Base-by-base conservation (phyloP, 768 basidiomycete genomes). In the Daedalea quercina region DNA sequence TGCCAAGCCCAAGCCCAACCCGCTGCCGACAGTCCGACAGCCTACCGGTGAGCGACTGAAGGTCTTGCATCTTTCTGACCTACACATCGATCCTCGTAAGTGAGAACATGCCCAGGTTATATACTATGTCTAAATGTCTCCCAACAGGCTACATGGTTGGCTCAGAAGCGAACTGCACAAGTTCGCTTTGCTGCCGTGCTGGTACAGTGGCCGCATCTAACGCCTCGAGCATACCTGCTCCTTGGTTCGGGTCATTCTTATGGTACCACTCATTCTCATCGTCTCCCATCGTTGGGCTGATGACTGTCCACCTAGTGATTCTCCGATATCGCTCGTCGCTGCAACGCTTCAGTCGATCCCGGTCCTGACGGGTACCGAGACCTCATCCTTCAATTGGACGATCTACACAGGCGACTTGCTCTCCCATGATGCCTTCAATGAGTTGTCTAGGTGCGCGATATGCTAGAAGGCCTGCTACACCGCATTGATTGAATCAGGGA, bases 321-420 rank as follows among this genome's bases (percentile, higher is more conserved):
- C 81, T 0, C 87, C 87, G 1, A 70, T 77, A 56, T 73, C 84
- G 20, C 72, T 90, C 35, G 78, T 70, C 9, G 54, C 81, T 42
- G 71, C 87, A 12, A 80, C 77, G 0, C 69, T 90, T 20, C 66
- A 86, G 61, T 77, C 85, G 1, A 86, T 90, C 53, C 87, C 87
- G 23, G 72, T 72, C 3, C 68, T 90, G 24, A 73, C 85, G 22
- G 81, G 75, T 7, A 86, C 88, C 8, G 62, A 78, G 58, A 66
- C 73, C 0, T 77, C 72, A 12, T 83, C 82, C 1, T 86, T 90
- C 61, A 74, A 75, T 19, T 88, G 80, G 63, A 77, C 78, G 0
- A 43, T 90, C 17, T 88, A 76, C 61, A 90, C 87, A 0, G 87
- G 87, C 23, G 87, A 90, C 63, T 65, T 90, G 33, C 76, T 87